Percentiles rank a stretch among this genome's conserved stretches.
These are phyloP conservation scores for Coniferiporia sulphurascens DNA, from an alignment of 1,284 basidiomycete species.

Conservation along the genomic window DNA sequence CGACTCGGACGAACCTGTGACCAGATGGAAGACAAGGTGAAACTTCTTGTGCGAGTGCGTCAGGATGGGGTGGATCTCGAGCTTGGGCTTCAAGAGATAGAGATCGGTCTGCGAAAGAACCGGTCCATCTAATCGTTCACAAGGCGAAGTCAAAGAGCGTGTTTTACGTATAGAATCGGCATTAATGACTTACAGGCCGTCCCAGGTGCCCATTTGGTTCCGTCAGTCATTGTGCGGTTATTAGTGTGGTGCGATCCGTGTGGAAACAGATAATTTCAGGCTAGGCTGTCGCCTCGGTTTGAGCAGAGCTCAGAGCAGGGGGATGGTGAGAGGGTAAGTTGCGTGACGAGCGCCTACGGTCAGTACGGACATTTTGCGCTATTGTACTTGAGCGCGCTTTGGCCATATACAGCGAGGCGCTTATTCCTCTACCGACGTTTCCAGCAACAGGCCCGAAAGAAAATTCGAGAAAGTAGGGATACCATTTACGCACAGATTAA, in stretches of 20 bases:
- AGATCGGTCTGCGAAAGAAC: constrained; percentile 66
- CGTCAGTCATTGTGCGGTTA: constrained; percentile 10
- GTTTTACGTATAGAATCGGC: not conserved
- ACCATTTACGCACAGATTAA: too few species aligned
- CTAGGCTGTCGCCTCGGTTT: not conserved
- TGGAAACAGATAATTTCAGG: not conserved
- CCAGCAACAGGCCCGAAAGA: too few species aligned
- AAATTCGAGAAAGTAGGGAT: too few species aligned
- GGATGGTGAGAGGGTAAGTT: not conserved
- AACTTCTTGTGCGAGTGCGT: constrained; percentile 43
- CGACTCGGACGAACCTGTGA: constrained; percentile 43
- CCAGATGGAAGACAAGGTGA: constrained; percentile 67
- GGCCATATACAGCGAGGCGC: not conserved
- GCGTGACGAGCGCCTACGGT: not conserved
- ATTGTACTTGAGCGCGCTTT: not conserved
- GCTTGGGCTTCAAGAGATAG: constrained; percentile 60
- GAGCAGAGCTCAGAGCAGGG: not conserved
- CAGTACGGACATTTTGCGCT: not conserved
- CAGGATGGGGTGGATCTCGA: constrained; percentile 70
- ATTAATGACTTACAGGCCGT: constrained; percentile 18
- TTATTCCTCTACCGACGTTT: too few species aligned
- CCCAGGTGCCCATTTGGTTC: constrained; percentile 22
- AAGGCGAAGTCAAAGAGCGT: not conserved
- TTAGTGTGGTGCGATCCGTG: not conserved
- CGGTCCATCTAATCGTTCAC: constrained; percentile 57